These are phyloP conservation scores for Cocos nucifera DNA, from an alignment of 176 grass and related monocot species.

Conservation along the genomic window DNA sequence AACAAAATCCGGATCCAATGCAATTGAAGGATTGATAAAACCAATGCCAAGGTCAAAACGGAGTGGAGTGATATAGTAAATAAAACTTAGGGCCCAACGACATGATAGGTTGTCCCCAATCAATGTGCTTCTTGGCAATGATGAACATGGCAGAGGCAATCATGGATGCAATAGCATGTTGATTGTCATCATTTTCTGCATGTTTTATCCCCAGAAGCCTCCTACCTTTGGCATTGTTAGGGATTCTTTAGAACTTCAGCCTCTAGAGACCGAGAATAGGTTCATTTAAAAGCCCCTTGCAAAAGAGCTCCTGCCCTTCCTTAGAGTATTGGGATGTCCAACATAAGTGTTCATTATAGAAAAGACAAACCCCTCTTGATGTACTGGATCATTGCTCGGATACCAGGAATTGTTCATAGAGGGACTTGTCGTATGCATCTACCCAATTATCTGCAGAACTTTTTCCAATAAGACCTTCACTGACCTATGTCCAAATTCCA, in stretches of 20 bases:
- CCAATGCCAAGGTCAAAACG: too few species aligned
- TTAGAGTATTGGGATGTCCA: constrained; percentile 94
- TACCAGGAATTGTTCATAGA: constrained; percentile 37
- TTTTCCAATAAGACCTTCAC: constrained; percentile 55
- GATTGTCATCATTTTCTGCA: constrained; percentile 98
- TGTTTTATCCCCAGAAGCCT: constrained; percentile 89
- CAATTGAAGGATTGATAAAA: too few species aligned
- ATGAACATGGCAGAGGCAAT: too few species aligned
- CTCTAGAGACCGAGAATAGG: constrained; percentile 92
- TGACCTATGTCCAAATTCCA: constrained; percentile 53
- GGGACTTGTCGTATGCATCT: constrained; percentile 36
- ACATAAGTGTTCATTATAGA: constrained; percentile 84
- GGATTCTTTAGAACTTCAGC: constrained; percentile 90
- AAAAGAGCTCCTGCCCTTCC: constrained; percentile 93
- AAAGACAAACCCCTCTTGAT: constrained; percentile 79
- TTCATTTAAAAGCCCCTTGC: constrained; percentile 95
- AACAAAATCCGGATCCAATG: too few species aligned
- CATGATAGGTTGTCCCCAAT: too few species aligned
- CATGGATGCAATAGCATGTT: constrained; percentile 22
- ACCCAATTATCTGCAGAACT: constrained; percentile 61
- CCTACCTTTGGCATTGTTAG: constrained; percentile 93
- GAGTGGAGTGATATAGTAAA: too few species aligned
- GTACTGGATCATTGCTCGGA: constrained; percentile 42
- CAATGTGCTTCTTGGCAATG: too few species aligned
- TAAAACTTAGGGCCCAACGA: too few species aligned